Evolutionary conservation across 2,329 filamentous ascomycete genomes (phyloP), one percentile per base, ranked within the genome.

Genomic region (Thielaviopsis euricoi): DNA sequence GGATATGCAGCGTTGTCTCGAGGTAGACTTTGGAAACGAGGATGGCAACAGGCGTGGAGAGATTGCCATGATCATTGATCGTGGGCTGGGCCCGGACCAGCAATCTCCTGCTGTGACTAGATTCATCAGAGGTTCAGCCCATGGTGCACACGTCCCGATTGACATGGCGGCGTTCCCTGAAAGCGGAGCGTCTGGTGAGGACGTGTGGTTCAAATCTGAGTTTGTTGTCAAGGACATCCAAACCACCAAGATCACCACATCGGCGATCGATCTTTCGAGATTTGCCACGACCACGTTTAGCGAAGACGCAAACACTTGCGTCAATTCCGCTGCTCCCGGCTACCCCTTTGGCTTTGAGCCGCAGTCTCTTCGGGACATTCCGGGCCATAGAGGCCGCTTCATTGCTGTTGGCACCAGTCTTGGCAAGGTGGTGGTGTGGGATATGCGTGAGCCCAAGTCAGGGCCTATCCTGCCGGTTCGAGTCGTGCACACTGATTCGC

Each of bases 1-100:
- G 91, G 87, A 97, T 65, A 97, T 97, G 90, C 82, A 82, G 56
- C 81, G 89, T 61, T 82, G 75, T 61, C 73, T 97, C 2, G 85
- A 93, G 64, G 88, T 95, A 2, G 93, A 98, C 66, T 97, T 96
- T 70, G 86, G 86, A 48, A 82, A 81, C 21, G 87, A 90, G 63
- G 86, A 93, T 69, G 80, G 81, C n/a, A 74, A 80, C 57, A 80
- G 83, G 53, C 84, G 83, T 25, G 89, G 89, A 21, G 91, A 96
- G 69, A 78, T 76, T 17, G 73, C 95, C 46, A 75, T 94, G 25
- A 77, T 95, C 2, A 76, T 96, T 52, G 76, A 81, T 37, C 86
- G 85, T 64, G 89, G 87, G 0, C 69, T 82, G n/a, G 79, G 80
- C 26, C 79, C 86, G 61, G 76, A 75, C 6, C 71, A 73, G 33